Base-by-base conservation (phyloP, 768 basidiomycete species). In the Mycena haematopus region DNA sequence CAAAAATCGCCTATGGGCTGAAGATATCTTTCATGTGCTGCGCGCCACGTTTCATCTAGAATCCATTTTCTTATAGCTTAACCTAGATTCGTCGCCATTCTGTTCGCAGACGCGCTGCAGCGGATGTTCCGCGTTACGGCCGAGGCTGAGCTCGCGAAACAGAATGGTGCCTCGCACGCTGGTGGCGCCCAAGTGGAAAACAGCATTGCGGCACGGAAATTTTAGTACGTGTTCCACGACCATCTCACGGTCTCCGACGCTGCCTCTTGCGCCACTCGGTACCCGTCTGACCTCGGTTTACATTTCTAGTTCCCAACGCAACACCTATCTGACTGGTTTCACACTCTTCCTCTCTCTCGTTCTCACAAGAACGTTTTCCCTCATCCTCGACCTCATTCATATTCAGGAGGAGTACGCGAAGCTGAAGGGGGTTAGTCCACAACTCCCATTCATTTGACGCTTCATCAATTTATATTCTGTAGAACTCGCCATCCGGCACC, bases 321-420 rank as follows among this genome's bases (percentile, higher is more conserved):
- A 96, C 73, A 88, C 90, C 61, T 98, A 98, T 74, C 84, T 98
- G 17, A 96, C 95, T 8, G 93, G 93, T 0, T 95, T 94, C 75
- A 93, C 91, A 62, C 83, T 99, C 49, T 97, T 98, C 88, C 88
- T 99, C 22, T 97, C 96, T 10, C 88, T 99, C 59, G 90, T 97
- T 68, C 87, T 98, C 68, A 91, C 95, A 2, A 89, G 96, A 69
- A 92, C 91, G 4, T 98, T 98, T 80, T 89, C 90, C 74, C 92
- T 99, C 74, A 86, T 92, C 49, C 87, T 95, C 71, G 94, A 98
- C 73, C 88, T 97, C 67, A 89, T 98, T 65, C 88, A 93, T 68
- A 85, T 89, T 1, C 93, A 96, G 75, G 95, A 96, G 68, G 87
- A 93, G 70, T 92, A 92, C 71, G 87, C 86, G 21, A 89, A 91